phyloP scores from a whole-genome alignment of 1,139 yeast genomes.

The Candida glucosophila region DNA sequence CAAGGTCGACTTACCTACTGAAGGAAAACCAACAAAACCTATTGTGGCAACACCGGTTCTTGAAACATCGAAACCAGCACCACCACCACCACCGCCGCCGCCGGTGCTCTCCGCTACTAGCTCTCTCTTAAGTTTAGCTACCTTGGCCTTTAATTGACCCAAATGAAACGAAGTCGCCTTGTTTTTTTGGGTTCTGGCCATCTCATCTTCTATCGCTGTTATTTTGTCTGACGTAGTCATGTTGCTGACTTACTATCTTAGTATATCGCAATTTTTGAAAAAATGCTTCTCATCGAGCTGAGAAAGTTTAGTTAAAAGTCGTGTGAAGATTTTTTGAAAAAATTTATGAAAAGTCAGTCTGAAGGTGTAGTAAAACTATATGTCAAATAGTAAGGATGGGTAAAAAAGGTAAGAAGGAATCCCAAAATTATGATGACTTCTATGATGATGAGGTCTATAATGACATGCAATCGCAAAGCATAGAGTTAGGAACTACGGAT shows the following conservation, averaged over 20 bases:
- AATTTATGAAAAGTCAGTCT: too few species aligned
- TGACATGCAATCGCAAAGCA: constrained; percentile 46
- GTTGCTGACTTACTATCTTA: constrained; percentile 20
- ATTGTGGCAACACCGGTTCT: constrained; percentile 96
- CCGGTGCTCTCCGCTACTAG: constrained; percentile 71
- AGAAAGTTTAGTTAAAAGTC: neutral
- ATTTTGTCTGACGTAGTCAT: constrained; percentile 87
- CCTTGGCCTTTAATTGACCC: constrained; percentile 93
- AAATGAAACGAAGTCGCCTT: constrained; percentile 93
- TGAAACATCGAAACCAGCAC: constrained; percentile 92
- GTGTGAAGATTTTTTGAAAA: too few species aligned
- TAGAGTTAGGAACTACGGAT: constrained; percentile 39
- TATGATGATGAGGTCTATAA: constrained; percentile 80
- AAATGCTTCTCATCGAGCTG: neutral
- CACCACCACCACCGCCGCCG: constrained; percentile 80
- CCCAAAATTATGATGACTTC: constrained; percentile 52
- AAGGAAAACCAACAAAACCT: constrained; percentile 96
- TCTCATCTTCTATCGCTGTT: constrained; percentile 89
- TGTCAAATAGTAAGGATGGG: too few species aligned
- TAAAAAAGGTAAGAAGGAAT: constrained; percentile 46
- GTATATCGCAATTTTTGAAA: too few species aligned
- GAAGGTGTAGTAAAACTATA: too few species aligned
- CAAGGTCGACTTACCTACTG: constrained; percentile 93
- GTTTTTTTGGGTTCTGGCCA: constrained; percentile 93
- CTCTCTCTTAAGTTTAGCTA: constrained; percentile 91